Evolutionary conservation across 371 early-diverging fungal species (phyloP).

Genomic region (Mortierella sp.): DNA sequence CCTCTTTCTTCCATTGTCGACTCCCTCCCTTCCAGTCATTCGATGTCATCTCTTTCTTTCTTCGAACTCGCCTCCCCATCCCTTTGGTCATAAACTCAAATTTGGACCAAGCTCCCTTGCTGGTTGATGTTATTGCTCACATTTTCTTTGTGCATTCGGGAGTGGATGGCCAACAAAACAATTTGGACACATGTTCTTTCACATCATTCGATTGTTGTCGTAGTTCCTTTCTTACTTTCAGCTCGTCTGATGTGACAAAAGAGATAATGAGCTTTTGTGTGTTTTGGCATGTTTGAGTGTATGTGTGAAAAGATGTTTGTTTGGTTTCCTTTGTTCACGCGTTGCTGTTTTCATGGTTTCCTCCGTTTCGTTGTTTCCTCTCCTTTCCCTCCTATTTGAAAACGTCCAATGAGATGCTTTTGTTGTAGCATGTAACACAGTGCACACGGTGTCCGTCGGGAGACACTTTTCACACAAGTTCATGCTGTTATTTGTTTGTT

Average conservation of each 20-base stretch:
- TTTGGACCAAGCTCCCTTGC: not conserved
- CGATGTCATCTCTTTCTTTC: not conserved
- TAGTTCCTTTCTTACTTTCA: not conserved
- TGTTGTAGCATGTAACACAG: not conserved
- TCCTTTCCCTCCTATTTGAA: not conserved
- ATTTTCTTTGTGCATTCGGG: not conserved
- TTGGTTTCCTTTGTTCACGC: not conserved
- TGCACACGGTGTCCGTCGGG: not conserved
- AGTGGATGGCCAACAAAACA: not conserved
- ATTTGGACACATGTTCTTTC: conserved; percentile 14
- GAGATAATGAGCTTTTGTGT: conserved; percentile 1
- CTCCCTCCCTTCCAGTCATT: not conserved
- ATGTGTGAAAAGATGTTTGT: not conserved
- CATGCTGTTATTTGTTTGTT: not conserved
- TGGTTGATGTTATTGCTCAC: not conserved
- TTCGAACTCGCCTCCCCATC: not conserved
- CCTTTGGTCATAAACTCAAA: conserved; percentile 1
- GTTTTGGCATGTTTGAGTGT: not conserved
- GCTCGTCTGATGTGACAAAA: not conserved
- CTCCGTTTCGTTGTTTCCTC: not conserved
- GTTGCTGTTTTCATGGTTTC: not conserved
- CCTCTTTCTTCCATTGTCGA: not conserved
- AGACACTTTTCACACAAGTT: not conserved
- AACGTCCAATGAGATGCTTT: not conserved
- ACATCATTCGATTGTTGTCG: too few relatives aligned